phyloP scores from a whole-genome alignment of 2,329 filamentous ascomycete species.

The Calonectria naviculata region DNA sequence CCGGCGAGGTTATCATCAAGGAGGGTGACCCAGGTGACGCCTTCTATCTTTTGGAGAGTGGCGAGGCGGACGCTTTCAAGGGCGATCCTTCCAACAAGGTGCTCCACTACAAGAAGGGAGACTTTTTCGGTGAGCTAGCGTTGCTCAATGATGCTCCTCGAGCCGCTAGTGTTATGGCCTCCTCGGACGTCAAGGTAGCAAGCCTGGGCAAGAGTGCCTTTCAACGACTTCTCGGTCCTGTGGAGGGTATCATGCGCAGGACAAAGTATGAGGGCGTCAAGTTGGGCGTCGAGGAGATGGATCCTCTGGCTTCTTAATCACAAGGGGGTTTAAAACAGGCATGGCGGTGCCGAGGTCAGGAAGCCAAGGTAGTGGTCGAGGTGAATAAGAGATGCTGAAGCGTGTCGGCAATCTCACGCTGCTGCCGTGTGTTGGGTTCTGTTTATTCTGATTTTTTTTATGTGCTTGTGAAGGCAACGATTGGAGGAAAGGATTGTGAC shows the following conservation, averaged over 20 bases:
- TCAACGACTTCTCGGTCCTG: conserved; percentile 90
- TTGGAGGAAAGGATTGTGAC: conserved; percentile 36
- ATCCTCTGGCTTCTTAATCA: conserved; percentile 62
- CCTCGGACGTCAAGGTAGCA: conserved; percentile 91
- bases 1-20: conserved; percentile 85
- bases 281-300: conserved; percentile 73
- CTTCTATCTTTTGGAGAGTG: conserved; percentile 91
- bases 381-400: conserved; percentile 20
- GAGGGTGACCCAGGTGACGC: conserved; percentile 93
- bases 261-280: conserved; percentile 71
- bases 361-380: conserved; percentile 4
- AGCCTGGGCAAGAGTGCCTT: conserved; percentile 94
- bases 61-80: conserved; percentile 89
- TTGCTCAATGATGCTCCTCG: conserved; percentile 93
- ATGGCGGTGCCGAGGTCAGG: neutral
- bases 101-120: conserved; percentile 87
- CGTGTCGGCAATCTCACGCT: conserved; percentile 13
- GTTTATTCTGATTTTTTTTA: conserved; percentile 18
- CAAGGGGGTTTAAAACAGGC: neutral
- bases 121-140: conserved; percentile 97
- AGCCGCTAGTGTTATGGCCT: conserved; percentile 87
- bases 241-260: conserved; percentile 93
- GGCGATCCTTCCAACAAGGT: conserved; percentile 76
- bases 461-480: conserved; percentile 22
- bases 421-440: conserved; percentile 20